A percentile compares a stretch with the other conserved stretches of the same genome.
These are phyloP conservation scores for Cryphonectria japonica DNA, from an alignment of 2,329 filamentous ascomycete species.

Conservation along the genomic window DNA sequence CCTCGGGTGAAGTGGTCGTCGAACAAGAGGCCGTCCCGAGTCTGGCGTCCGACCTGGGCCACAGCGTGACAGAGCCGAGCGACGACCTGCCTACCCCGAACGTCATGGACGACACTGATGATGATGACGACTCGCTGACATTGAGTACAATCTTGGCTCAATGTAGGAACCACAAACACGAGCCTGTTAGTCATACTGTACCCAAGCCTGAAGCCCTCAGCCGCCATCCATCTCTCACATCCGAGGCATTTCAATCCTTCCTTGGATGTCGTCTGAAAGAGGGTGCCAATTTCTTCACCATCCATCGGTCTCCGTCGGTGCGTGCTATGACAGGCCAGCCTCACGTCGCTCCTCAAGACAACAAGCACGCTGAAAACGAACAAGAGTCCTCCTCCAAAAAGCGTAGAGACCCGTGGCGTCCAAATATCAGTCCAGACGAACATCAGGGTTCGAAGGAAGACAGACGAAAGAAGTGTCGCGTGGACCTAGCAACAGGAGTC, in stretches of 20 bases:
- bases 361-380: background rate
- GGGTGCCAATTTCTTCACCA: background rate
- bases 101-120: background rate
- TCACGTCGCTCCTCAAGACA: background rate
- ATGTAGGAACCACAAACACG: constrained; percentile 12
- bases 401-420: background rate
- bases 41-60: background rate
- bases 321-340: background rate
- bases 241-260: background rate
- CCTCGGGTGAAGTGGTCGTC: background rate
- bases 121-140: constrained; percentile 7
- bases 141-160: constrained; percentile 5
- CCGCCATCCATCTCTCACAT: no score
- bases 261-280: background rate
- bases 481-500: background rate
- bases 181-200: background rate
- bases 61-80: background rate
- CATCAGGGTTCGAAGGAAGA: background rate
- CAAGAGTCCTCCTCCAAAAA: background rate
- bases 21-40: constrained; percentile 13
- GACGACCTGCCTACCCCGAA: constrained; percentile 3
- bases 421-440: constrained; percentile 5
- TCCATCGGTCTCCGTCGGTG: background rate
- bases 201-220: background rate
- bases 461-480: background rate